Evolutionary conservation across 192 early-diverging fungal species (phyloP), one percentile per base, ranked within the genome.

Genomic region (Coemansia sp.): DNA sequence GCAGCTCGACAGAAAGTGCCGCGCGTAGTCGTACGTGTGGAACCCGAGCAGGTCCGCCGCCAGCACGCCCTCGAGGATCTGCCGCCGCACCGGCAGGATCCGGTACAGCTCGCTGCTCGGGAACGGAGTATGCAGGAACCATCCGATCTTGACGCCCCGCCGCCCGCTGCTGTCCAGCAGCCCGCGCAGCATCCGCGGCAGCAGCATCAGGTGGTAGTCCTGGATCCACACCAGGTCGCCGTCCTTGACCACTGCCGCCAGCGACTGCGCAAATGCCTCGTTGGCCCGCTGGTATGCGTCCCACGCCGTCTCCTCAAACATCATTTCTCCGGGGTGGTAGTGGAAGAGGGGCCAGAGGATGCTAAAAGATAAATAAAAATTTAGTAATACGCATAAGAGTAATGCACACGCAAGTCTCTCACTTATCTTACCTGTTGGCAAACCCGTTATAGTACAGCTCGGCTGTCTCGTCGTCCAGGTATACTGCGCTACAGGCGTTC

Each of bases 341-440:
- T 99, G 98, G 87, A 99, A 99, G 60, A 99, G 85, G 6, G 98
- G 98, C 98, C 96, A 98, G 44, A 99, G 90, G 65, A 99, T 97
- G 73, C 94, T 95, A 77, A 49, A 70, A 5, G 31, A 3, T 20
- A 39, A 36, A 24, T 24, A 7, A 3, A n/a, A 5, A 5, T 13
- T 49, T 20, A 49, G 47, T 3, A 49, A 6, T 49, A 49, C 0
- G 10, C 29, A 63, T 43, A 1, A 22, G 3, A 44, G 0, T 20
- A 27, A 16, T 41, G 29, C 31, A 64, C 5, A 6, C 22, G 29
- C 4, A 18, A 24, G 16, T 50, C 16, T 6, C 40, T 20, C 1
- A 22, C 4, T 50, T 85, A 84, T 84, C 64, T 64, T 71, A 83
- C 81, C 81, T 84, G 87, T 99, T 99, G 31, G 95, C 96, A 86